Base-by-base conservation (phyloP, 441 rosid genomes). In the Gossypium aridum region DNA sequence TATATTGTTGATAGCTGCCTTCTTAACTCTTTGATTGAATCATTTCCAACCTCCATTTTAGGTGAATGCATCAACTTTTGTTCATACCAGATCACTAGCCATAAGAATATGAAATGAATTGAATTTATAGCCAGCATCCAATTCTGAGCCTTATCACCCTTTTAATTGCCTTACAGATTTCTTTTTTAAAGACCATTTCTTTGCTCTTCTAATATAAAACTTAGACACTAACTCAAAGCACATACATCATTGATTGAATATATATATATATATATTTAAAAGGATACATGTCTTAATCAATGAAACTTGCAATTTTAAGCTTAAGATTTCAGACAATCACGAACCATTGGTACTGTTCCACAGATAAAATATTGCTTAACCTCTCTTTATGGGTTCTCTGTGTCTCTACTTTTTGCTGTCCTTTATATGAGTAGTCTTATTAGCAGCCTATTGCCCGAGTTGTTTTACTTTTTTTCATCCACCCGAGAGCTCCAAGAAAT, bases 11-110 rank as follows among this genome's bases (percentile, higher is more conserved):
- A 25, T 51, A 69, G 72, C 60, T 49, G 60, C 25, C 60, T 51
- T 69, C 45, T 69, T 69, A 69, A 69, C 72, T 69, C 72, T 49
- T 68, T 51, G 72, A 53, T 69, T 16, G 61, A 69, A 69, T 53
- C 47, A 22, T 57, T 25, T 6, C 17, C 20, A 67, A 67, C 71
- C 59, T 68, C 72, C 72, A 68, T 23, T 49, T 51, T 68, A 25
- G 56, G 71, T 66, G 71, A 45, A 45, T 2, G 8, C 23, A 5
- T 66, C 34, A 49, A n/a, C 59, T 28, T 69, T 28, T 25, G 22
- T 51, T 25, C 60, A 3, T 16, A 51, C 13, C 10, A 8, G 26
- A 19, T 37, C 43, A 49, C 51, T 64, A 39, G 26, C 26, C 39
- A 64, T 37, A 64, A 34, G 51, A 64, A 37, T 37, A 17, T 8